Evolutionary conservation across 345 rosid species (phyloP), one percentile per base, ranked within the genome.

Genomic region (Aquilaria sinensis): DNA sequence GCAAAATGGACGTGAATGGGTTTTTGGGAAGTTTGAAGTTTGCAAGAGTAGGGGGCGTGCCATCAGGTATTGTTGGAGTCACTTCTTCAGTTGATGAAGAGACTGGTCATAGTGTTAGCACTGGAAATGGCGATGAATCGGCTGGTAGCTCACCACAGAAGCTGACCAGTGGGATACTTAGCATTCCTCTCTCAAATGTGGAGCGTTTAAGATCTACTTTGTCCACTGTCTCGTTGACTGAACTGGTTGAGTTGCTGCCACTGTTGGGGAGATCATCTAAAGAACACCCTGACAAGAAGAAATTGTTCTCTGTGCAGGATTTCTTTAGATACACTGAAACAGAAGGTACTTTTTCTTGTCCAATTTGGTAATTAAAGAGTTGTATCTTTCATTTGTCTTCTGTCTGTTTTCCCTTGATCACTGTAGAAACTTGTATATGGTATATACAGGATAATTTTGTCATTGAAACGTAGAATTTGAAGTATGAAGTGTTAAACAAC

Each of bases 321-420:
- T 94, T 94, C 81, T 94, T 94, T 78, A 86, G 96, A 83, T 94
- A 94, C 83, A 90, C 99, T 0, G 97, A 94, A 62, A 59, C 90
- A 60, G 99, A 94, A 88, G 99, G 99, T 94, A 86, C 77, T 65
- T 59, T 60, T 76, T 61, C 55, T 72, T 54, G 8, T 31, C 37
- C 9, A 23, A 59, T 61, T 56, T 45, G 0, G 63, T 59, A 32
- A 52, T 58, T 7, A 14, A 15, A 46, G 30, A 65, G 31, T 30
- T 69, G 41, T 54, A 47, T 62, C 62, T 3, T 46, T 10, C 8
- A 34, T 51, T 53, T 54, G 1, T 51, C 61, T 55, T 37, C 43
- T 37, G 43, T 37, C 2, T 37, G 43, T 37, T 37, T 8, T 8
- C 43, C 43, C 43, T 37, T 37, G 43, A 4, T 37, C 43, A 37